A percentile compares a stretch with the other conserved stretches of the same genome.
Evolutionary conservation across 2,329 filamentous ascomycete genomes (phyloP).

Genomic region (Neocatenulostroma microsporum): DNA sequence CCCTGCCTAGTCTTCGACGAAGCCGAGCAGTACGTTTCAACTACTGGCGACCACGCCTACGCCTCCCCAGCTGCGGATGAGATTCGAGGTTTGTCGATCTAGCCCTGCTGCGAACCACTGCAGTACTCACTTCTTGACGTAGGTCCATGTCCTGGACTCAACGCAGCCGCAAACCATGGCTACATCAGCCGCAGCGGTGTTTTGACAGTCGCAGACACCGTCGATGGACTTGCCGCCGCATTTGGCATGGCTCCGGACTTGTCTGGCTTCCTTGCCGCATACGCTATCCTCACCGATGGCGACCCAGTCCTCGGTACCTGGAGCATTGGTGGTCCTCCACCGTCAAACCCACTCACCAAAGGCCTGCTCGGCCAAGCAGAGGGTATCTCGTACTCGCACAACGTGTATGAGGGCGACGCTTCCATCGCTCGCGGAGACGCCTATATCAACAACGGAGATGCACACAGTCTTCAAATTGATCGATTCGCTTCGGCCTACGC

Average conservation of each 20-base stretch:
- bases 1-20: conserved; percentile 16
- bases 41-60: conserved; percentile 17
- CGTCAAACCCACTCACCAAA: conserved; percentile 8
- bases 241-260: conserved; percentile 25
- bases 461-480: conserved; percentile 16
- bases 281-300: conserved; percentile 27
- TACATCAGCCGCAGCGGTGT: conserved; percentile 27
- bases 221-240: conserved; percentile 17
- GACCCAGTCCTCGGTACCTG: conserved; percentile 20
- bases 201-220: conserved; percentile 22
- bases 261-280: conserved; percentile 24
- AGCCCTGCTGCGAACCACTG: no score
- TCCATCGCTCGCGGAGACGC: conserved; percentile 22
- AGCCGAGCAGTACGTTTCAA: conserved; percentile 17
- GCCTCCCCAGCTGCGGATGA: conserved; percentile 14
- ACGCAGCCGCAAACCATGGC: conserved; percentile 17
- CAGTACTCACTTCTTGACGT: no score
- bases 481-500: conserved; percentile 16
- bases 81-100: conserved; percentile 15
- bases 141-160: conserved; percentile 25
- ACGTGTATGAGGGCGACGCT: conserved; percentile 30
- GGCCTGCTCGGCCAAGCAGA: conserved; percentile 17
- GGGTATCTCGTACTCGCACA: conserved; percentile 26
- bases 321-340: conserved; percentile 26
- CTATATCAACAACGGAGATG: conserved; percentile 20